These are phyloP conservation scores for Tricholoma terreum DNA, from an alignment of 768 basidiomycete species.

Conservation along the genomic window DNA sequence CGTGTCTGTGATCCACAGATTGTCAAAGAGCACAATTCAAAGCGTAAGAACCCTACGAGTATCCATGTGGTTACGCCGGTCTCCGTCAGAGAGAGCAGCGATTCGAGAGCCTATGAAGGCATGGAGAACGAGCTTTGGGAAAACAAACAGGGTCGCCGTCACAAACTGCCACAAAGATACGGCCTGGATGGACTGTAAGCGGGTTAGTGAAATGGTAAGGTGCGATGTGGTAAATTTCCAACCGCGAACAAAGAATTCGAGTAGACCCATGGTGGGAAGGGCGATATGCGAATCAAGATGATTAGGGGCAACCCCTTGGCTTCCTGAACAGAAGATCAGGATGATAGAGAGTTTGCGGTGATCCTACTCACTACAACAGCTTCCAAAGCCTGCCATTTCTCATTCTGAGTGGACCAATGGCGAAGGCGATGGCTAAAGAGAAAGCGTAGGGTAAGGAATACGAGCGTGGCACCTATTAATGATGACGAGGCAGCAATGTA, in stretches of 20 bases:
- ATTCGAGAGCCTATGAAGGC: conserved; percentile 79
- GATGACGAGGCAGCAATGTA: conserved; percentile 60
- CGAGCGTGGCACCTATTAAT: conserved; percentile 58
- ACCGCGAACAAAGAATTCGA: conserved; percentile 80
- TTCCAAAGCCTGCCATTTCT: conserved; percentile 78
- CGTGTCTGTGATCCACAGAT: conserved; percentile 39
- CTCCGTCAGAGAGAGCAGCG: conserved; percentile 71
- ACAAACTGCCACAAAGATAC: conserved; percentile 76
- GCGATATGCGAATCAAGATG: conserved; percentile 75
- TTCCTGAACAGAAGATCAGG: conserved; percentile 36
- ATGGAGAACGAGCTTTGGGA: conserved; percentile 70
- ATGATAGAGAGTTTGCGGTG: background rate
- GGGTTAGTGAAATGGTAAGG: background rate
- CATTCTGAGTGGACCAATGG: conserved; percentile 57
- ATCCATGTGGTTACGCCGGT: conserved; percentile 74
- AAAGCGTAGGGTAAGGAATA: conserved; percentile 58
- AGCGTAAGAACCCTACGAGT: conserved; percentile 43
- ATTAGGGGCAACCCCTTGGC: conserved; percentile 80
- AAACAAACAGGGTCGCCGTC: conserved; percentile 65
- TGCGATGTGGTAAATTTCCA: conserved; percentile 24
- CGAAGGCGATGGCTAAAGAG: conserved; percentile 55
- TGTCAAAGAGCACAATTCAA: background rate
- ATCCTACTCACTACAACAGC: conserved; percentile 60
- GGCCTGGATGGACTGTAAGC: conserved; percentile 60
- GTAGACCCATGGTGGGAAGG: conserved; percentile 87